phyloP scores from a whole-genome alignment of 768 basidiomycete genomes.

The Rickenella mellea region DNA sequence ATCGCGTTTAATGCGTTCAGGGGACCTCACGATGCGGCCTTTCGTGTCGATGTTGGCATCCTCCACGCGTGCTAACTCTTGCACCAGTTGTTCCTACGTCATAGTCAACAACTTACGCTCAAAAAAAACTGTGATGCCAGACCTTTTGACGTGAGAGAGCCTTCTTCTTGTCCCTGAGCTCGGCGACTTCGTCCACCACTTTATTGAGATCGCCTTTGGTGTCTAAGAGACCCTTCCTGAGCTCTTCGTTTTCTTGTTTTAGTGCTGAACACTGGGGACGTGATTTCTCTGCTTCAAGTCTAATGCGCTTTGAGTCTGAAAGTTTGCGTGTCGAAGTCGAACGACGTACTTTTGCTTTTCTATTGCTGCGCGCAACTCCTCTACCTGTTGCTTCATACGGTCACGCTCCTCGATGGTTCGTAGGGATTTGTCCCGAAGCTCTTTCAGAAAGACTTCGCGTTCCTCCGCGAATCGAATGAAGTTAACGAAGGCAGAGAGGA shows the following conservation, averaged over 20 bases:
- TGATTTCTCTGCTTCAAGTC: slow-evolving; percentile 62
- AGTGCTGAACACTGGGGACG: slow-evolving; percentile 53
- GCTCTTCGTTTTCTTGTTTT: slow-evolving; percentile 45
- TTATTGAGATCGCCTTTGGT: slow-evolving; percentile 60
- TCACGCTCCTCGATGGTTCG: slow-evolving; percentile 54
- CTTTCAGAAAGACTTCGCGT: slow-evolving; percentile 48
- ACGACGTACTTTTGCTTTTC: slow-evolving; percentile 43
- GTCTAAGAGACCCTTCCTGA: slow-evolving; percentile 57
- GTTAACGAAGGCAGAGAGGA: slow-evolving; percentile 87
- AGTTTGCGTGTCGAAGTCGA: neutral
- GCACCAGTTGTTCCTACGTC: too few species aligned
- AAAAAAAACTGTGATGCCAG: too few species aligned
- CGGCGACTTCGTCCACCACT: too few species aligned
- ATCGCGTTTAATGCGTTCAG: slow-evolving; percentile 78
- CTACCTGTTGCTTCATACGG: slow-evolving; percentile 37
- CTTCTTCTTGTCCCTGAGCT: too few species aligned
- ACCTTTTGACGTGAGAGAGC: too few species aligned
- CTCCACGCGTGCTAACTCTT: slow-evolving; percentile 42
- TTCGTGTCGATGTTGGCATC: slow-evolving; percentile 65
- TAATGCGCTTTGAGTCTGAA: slow-evolving; percentile 35
- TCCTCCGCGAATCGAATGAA: slow-evolving; percentile 86
- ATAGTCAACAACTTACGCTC: too few species aligned
- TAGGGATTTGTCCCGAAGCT: slow-evolving; percentile 52
- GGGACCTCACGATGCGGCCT: slow-evolving; percentile 85
- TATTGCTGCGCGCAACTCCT: slow-evolving; percentile 42